These are phyloP conservation scores for Albophoma yamanashiensis DNA, from an alignment of 2,329 filamentous ascomycete species.

Conservation along the genomic window DNA sequence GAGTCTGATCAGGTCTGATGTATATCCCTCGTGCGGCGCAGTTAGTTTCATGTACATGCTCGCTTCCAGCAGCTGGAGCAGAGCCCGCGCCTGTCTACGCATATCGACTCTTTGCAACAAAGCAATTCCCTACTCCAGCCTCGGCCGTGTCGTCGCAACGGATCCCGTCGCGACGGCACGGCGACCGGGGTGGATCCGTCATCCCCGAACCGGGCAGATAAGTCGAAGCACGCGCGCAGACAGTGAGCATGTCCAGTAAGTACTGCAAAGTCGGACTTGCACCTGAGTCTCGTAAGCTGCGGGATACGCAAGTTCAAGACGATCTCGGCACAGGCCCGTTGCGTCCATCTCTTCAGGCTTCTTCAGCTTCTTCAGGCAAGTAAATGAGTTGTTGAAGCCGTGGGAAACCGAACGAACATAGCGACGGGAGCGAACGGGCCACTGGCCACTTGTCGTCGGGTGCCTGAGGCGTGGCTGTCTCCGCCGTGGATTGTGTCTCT, in stretches of 20 bases:
- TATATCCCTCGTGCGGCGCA: neutral
- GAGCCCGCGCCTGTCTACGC: neutral
- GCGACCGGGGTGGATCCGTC: neutral
- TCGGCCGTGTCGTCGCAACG: neutral
- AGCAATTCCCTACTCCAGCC: neutral
- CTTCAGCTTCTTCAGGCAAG: too few species aligned
- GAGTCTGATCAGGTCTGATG: neutral
- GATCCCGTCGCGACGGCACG: neutral
- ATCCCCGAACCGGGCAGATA: neutral
- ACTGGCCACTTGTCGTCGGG: too few species aligned
- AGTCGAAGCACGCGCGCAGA: neutral
- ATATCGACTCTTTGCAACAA: neutral
- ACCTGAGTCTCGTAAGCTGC: too few species aligned
- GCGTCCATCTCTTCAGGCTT: neutral
- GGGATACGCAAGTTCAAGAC: too few species aligned
- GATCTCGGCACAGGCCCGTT: neutral
- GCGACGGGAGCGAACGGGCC: too few species aligned
- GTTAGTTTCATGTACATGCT: neutral
- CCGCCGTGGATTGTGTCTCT: neutral
- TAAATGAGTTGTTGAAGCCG: too few species aligned
- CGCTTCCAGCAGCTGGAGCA: neutral
- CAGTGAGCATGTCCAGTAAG: too few species aligned
- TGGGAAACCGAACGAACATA: too few species aligned
- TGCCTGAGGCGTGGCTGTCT: too few species aligned
- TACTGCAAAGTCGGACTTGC: neutral